Evolutionary conservation across 805 yeast genomes (phyloP), one percentile per base, ranked within the genome.

Genomic region (Yamadazyma laniorum): DNA sequence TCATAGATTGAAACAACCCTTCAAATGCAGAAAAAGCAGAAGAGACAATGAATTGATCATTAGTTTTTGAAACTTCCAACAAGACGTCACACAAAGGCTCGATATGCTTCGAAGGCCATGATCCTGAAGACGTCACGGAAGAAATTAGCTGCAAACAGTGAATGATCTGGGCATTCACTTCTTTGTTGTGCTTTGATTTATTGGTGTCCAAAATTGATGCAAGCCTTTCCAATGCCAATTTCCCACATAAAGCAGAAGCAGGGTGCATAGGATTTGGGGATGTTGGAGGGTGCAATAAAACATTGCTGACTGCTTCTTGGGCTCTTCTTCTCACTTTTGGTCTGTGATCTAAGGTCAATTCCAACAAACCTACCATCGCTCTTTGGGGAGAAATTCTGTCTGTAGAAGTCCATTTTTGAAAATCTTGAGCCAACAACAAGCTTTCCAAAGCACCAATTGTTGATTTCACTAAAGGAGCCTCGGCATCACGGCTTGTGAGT

Each of bases 251-350:
- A 1, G 67, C 58, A n/a, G 89, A 71, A 6, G 87, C 95, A 27
- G 86, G 82, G 56, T 91, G 97, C 28, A 78, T 82, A 4, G 81
- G 73, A 11, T 81, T 72, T 6, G 95, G 91, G 8, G 89, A 85
- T 0, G 84, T 72, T 8, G 96, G 95, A 3, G 85, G 82, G 44
- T 74, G 74, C 2, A 64, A 48, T 43, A 93, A 65, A 21, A 93
- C 67, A 3, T 69, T 73, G 34, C 72, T 64, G n/a, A 93, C 73
- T 2, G 97, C 85, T 41, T 93, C 99, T 52, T 82, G 84, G 1
- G 98, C 95, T 68, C 97, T 82, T 75, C 85, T 87, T 59, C 99
- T 79, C 9, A 93, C 95, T 53, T 93, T 93, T 25, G 99, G 99
- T 56, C 98, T 78, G 32, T 85, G 83, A 61, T 93, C 97, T 29